phyloP scores from a whole-genome alignment of 1,284 basidiomycete species.

The Exobasidium rhododendri region DNA sequence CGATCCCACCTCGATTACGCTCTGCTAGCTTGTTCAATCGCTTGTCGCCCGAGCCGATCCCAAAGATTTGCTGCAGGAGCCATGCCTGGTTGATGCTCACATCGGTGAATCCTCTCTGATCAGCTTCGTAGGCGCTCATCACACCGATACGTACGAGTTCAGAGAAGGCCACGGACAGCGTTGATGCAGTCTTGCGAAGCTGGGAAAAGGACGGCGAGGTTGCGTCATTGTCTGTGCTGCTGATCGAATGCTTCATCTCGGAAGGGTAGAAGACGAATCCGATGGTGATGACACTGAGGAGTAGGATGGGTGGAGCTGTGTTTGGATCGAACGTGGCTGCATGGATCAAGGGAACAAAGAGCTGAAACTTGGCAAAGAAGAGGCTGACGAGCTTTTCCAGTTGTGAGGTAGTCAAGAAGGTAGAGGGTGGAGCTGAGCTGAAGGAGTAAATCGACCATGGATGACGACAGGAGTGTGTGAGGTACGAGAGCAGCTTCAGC shows the following conservation, averaged over 20 bases:
- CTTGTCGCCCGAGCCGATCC: slow-evolving; percentile 19
- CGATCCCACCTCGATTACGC: slow-evolving; percentile 19
- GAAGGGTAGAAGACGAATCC: slow-evolving; percentile 18
- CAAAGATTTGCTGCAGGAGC: slow-evolving; percentile 19
- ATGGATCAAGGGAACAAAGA: slow-evolving; percentile 16
- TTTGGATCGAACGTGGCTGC: slow-evolving; percentile 16
- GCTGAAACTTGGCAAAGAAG: slow-evolving; percentile 17
- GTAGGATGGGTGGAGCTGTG: slow-evolving; percentile 10
- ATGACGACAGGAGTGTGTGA: slow-evolving; percentile 19
- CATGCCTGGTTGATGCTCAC: slow-evolving; percentile 20
- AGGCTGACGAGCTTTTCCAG: slow-evolving; percentile 17
- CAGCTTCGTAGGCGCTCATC: slow-evolving; percentile 22
- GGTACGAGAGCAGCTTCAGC: slow-evolving; percentile 15
- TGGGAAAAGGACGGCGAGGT: background rate
- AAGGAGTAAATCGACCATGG: slow-evolving; percentile 22
- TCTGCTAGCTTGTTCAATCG: slow-evolving; percentile 20
- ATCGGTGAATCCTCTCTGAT: slow-evolving; percentile 18
- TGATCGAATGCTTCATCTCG: slow-evolving; percentile 1
- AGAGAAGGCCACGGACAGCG: slow-evolving; percentile 15
- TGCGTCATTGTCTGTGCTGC: slow-evolving; percentile 4
- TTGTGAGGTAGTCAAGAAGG: slow-evolving; percentile 14
- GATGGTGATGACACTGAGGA: slow-evolving; percentile 18
- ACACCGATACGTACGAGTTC: slow-evolving; percentile 20
- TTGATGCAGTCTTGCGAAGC: background rate
- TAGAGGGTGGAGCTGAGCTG: slow-evolving; percentile 7